Evolutionary conservation across 1,284 basidiomycete genomes (phyloP).

Genomic region (Rhodotorula sp.): DNA sequence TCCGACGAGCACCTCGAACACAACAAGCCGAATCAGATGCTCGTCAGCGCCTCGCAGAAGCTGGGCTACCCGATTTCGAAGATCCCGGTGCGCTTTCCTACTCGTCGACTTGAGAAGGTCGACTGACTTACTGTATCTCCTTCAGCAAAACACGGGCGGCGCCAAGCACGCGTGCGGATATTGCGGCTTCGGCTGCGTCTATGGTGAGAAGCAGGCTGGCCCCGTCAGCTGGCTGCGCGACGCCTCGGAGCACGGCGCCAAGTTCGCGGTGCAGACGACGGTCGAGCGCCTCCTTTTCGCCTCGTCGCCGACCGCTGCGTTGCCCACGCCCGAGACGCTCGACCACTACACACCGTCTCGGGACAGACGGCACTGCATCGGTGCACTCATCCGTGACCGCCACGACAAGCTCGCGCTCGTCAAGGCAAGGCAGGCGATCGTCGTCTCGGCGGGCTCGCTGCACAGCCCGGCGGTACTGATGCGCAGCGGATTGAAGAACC

Average conservation of each 20-base stretch:
- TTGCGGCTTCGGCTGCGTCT: conserved; percentile 52
- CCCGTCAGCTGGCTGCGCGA: conserved; percentile 51
- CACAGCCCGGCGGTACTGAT: conserved; percentile 56
- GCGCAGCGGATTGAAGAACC: conserved; percentile 53
- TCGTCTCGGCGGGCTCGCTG: conserved; percentile 53
- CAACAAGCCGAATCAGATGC: conserved; percentile 51
- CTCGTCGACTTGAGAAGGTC: not conserved
- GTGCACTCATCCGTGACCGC: conserved; percentile 39
- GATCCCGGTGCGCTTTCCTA: conserved; percentile 23
- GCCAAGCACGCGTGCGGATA: conserved; percentile 53
- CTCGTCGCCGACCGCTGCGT: conserved; percentile 2
- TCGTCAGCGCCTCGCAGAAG: conserved; percentile 47
- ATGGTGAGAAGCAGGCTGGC: conserved; percentile 52
- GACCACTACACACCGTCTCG: conserved; percentile 21
- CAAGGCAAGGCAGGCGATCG: conserved; percentile 50
- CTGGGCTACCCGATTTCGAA: conserved; percentile 32
- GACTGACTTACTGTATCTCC: not conserved
- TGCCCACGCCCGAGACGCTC: conserved; percentile 34
- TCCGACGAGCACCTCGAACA: conserved; percentile 50
- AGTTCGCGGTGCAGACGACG: conserved; percentile 49
- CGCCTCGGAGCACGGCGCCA: conserved; percentile 51
- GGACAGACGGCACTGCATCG: conserved; percentile 39
- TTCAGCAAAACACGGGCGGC: conserved; percentile 54
- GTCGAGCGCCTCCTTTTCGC: conserved; percentile 53
- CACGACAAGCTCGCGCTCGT: conserved; percentile 48